Conservation (phyloP, 2,329 filamentous ascomycete genomes). For the Fusarium sp. region DNA sequence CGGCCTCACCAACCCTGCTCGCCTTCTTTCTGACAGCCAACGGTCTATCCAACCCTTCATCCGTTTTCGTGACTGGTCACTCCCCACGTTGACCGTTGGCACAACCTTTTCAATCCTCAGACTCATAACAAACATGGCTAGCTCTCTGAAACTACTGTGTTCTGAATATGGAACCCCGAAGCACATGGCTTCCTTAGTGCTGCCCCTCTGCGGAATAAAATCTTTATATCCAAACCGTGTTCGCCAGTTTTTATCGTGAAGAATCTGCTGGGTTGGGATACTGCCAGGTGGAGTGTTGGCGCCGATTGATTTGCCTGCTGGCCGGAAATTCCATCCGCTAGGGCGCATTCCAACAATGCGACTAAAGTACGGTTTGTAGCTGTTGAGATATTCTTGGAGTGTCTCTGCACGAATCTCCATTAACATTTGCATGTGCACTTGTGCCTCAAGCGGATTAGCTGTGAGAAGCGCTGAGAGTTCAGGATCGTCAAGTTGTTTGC, state of each 20-base stretch:
- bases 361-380: slow-evolving; percentile 84
- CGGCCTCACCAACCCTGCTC: slow-evolving; percentile 65
- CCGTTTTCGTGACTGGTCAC: slow-evolving; percentile 66
- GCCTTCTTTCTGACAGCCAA: slow-evolving; percentile 71
- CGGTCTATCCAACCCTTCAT: slow-evolving; percentile 76
- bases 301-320: slow-evolving; percentile 69
- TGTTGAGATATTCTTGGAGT: slow-evolving; percentile 86
- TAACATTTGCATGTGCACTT: slow-evolving; percentile 97
- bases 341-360: slow-evolving; percentile 92
- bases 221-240: slow-evolving; percentile 79
- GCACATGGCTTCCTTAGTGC: slow-evolving; percentile 84
- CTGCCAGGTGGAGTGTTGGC: slow-evolving; percentile 64
- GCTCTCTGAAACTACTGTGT: slow-evolving; percentile 93
- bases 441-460: slow-evolving; percentile 82
- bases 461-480: slow-evolving; percentile 86
- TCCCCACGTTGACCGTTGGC: slow-evolving; percentile 88
- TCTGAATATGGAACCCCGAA: slow-evolving; percentile 97
- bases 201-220: slow-evolving; percentile 84
- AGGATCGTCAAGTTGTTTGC: slow-evolving; percentile 85
- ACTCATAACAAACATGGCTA: slow-evolving; percentile 92
- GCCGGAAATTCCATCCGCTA: slow-evolving; percentile 93
- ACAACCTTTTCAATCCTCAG: slow-evolving; percentile 90
- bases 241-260: slow-evolving; percentile 78
- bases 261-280: slow-evolving; percentile 64
- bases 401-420: slow-evolving; percentile 95